Evolutionary conservation across 2,329 filamentous ascomycete species (phyloP).

Genomic region (Colletotrichum tabaci): DNA sequence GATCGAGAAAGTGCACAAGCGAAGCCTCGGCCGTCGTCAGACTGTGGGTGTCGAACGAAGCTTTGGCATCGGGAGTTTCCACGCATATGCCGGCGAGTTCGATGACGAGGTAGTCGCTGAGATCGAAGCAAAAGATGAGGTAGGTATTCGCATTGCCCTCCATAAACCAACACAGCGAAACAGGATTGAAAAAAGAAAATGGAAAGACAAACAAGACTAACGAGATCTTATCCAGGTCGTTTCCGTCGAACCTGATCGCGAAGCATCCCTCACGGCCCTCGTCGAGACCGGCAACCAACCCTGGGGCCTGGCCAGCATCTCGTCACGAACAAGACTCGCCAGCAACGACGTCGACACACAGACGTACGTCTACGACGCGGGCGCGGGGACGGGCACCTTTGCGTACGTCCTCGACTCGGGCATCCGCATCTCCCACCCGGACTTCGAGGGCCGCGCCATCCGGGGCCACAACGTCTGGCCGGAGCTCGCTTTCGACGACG

Average conservation of each 20-base stretch:
- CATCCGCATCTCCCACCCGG: constrained; percentile 61
- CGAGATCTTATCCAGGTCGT: neutral
- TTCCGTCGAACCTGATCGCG: neutral
- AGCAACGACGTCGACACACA: neutral
- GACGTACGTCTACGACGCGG: constrained; percentile 58
- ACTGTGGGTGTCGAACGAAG: constrained; percentile 57
- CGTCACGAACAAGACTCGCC: neutral
- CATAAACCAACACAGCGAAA: neutral
- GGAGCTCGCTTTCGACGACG: constrained; percentile 51
- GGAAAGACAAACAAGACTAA: neutral
- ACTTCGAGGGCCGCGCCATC: constrained; percentile 60
- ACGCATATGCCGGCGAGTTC: constrained; percentile 60
- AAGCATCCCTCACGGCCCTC: neutral
- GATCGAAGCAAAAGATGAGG: constrained; percentile 54
- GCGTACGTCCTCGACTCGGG: constrained; percentile 71
- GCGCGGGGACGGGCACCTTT: constrained; percentile 58
- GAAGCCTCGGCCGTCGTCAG: constrained; percentile 53
- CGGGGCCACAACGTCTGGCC: constrained; percentile 54
- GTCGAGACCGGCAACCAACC: neutral
- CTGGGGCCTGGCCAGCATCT: constrained; percentile 2
- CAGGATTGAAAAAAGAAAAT: too few relatives aligned
- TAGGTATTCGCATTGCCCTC: constrained; percentile 28
- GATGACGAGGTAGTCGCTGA: constrained; percentile 57
- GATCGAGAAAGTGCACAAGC: constrained; percentile 53
- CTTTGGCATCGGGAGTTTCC: constrained; percentile 55